A percentile compares a stretch with the other conserved stretches of the same genome.
phyloP scores from a whole-genome alignment of 257 asterid species.

The Nicotiana knightiana region DNA sequence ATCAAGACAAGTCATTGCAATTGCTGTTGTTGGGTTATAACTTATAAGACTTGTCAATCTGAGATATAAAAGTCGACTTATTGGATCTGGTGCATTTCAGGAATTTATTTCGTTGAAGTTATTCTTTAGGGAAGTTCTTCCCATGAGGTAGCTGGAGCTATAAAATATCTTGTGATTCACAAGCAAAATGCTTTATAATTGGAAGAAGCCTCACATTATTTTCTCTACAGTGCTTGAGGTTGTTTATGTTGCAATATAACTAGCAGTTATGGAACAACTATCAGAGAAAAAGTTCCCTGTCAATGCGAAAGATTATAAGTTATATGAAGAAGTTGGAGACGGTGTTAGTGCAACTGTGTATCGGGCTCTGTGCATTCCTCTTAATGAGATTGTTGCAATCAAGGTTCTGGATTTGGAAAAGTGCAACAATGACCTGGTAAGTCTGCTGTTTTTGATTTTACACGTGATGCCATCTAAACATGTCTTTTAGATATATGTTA shows the following conservation, averaged over 20 bases:
- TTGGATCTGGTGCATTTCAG: not conserved
- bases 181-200: conserved; percentile 31
- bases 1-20: not conserved
- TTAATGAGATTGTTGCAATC: conserved; percentile 77
- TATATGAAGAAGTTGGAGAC: conserved; percentile 92
- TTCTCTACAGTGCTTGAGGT: conserved; percentile 17
- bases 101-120: not conserved
- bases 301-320: conserved; percentile 57
- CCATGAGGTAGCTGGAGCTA: conserved; percentile 20
- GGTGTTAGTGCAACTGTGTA: conserved; percentile 97
- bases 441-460: conserved; percentile 7
- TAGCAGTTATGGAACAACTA: conserved; percentile 43
- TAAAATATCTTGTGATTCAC: conserved; percentile 11
- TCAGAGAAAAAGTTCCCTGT: conserved; percentile 69
- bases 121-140: conserved; percentile 9
- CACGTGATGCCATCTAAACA: not conserved
- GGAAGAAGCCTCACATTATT: conserved; percentile 20
- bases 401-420: conserved; percentile 98
- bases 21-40: not conserved
- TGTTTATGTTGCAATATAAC: conserved; percentile 19
- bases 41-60: conserved; percentile 3
- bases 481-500: not conserved
- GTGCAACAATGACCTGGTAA: conserved; percentile 95
- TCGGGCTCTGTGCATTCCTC: conserved; percentile 80
- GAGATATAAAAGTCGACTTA: not conserved